These are phyloP conservation scores for Cordyceps militaris DNA, from an alignment of 2,329 filamentous ascomycete species.

Conservation along the genomic window DNA sequence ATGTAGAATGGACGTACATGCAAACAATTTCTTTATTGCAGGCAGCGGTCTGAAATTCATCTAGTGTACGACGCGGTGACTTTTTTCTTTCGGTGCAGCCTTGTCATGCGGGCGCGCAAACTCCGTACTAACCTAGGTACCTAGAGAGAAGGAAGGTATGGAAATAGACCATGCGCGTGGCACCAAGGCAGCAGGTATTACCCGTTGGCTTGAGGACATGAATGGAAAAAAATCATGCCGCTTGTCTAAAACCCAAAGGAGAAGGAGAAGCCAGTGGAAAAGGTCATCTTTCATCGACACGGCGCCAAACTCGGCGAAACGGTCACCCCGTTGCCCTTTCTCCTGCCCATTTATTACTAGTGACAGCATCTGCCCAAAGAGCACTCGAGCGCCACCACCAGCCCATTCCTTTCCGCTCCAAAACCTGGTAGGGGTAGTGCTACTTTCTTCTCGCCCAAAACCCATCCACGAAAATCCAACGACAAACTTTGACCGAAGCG, in stretches of 20 bases:
- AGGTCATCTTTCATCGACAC: neutral
- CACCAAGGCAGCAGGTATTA: neutral
- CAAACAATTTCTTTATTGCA: too few species aligned
- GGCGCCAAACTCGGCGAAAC: neutral
- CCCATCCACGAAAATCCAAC: neutral
- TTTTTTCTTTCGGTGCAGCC: neutral
- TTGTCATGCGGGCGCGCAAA: neutral
- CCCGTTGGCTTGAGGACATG: neutral
- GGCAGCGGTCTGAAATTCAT: too few species aligned
- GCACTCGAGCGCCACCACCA: neutral
- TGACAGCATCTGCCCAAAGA: neutral
- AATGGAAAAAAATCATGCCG: neutral
- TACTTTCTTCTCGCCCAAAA: neutral
- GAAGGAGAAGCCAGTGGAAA: too few species aligned
- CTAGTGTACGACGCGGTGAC: neutral
- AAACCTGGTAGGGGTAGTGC: neutral
- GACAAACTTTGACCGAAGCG: neutral
- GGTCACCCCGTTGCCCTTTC: neutral
- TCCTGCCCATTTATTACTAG: neutral
- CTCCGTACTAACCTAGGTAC: too few species aligned
- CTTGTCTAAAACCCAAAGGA: neutral
- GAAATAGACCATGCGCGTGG: neutral
- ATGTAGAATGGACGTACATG: neutral
- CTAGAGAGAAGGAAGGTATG: neutral
- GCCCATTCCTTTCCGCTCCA: slow-evolving; percentile 1